Base-by-base conservation (phyloP, 2,329 filamentous ascomycete species). In the Aspergillus japonicus region DNA sequence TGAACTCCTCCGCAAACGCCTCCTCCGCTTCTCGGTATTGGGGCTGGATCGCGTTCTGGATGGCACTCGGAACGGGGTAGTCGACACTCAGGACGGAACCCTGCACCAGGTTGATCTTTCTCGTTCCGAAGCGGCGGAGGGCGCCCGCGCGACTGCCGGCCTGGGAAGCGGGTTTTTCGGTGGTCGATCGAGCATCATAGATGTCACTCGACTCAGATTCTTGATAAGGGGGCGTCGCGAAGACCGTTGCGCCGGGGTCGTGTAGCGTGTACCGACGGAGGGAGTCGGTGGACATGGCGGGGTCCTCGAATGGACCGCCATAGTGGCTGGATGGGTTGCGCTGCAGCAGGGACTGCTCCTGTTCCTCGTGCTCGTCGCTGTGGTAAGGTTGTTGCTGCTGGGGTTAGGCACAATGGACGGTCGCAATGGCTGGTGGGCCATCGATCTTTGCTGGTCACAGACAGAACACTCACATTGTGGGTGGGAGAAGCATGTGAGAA, bases 21-120 rank as follows among this genome's bases (percentile, higher is more conserved):
- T 89, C 90, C 80, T 98, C 94, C 52, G 91, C 80, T 70, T 90
- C 88, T 66, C 92, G 86, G 78, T 97, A 98, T 76, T 94, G 92
- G 53, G 90, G 83, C 81, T 98, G 93, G 50, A 98, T 89, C 48
- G 95, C 93, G 74, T 99, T 98, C 78, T 96, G 92, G 76, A 99
- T 97, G 68, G 95, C 94, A 75, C 91, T 96, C 56, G 95, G 95
- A 16, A 98, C 95, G 2, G 94, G 94, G 75, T 99, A 97, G 78
- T 98, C 94, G 70, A 96, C 90, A 78, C 92, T 96, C 77, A 99
- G 85, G 66, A 98, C 94, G 71, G 92, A 94, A 72, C 95, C 94
- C 80, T 98, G 93, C 21, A 96, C 92, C 58, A 99, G 89, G 85
- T 98, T 98, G 79, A 99, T 91, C 81, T 97, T 98, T 79, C 95